These are phyloP conservation scores for Sporobolomyces pararoseus DNA, from an alignment of 768 basidiomycete species.

Conservation along the genomic window DNA sequence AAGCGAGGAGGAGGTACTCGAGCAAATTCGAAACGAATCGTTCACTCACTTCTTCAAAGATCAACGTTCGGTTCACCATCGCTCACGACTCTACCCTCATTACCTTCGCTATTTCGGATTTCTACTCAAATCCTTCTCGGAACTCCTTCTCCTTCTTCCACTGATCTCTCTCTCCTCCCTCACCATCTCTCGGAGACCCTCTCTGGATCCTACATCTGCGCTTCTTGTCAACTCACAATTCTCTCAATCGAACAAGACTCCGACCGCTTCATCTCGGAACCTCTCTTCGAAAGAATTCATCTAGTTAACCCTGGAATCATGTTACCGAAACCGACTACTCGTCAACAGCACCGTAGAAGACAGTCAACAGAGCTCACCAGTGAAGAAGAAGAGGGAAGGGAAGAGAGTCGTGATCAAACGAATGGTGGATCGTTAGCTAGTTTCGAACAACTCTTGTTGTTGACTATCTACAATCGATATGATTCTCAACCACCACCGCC, in stretches of 20 bases:
- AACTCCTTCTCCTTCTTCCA: neutral
- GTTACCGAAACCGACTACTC: neutral
- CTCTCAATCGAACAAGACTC: conserved; percentile 4
- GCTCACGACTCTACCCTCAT: too few relatives aligned
- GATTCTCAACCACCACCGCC: neutral
- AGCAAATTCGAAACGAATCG: neutral
- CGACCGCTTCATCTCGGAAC: conserved; percentile 1
- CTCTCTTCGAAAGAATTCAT: conserved; percentile 2
- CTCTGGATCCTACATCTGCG: conserved; percentile 7
- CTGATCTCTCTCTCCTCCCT: conserved; percentile 1
- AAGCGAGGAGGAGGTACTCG: neutral
- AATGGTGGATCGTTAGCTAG: conserved; percentile 4
- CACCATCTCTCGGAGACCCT: conserved; percentile 2
- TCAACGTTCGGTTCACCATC: too few relatives aligned
- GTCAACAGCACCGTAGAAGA: neutral
- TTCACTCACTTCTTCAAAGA: neutral
- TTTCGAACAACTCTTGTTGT: conserved; percentile 3
- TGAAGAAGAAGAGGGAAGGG: neutral
- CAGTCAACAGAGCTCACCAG: neutral
- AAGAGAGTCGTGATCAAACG: neutral
- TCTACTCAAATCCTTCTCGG: neutral
- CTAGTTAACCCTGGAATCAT: conserved; percentile 3
- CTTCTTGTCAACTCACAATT: conserved; percentile 1
- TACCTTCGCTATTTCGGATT: neutral
- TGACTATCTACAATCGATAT: neutral